Evolutionary conservation across 176 grass and related monocot species (phyloP).

Genomic region (Eremochloa ophiuroides): DNA sequence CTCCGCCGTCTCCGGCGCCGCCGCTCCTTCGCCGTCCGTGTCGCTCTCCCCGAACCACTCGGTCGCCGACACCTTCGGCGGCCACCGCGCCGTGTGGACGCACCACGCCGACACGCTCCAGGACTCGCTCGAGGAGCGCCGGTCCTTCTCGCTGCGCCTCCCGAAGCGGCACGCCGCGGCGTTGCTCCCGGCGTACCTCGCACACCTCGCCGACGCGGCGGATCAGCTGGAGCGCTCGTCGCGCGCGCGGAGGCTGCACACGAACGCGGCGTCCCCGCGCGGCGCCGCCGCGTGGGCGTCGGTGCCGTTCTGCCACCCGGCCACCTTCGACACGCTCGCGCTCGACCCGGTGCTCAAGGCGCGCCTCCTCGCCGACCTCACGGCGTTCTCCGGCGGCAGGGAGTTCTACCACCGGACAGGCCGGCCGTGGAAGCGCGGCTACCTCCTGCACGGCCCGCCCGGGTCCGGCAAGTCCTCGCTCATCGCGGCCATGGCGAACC

Average conservation of each 20-base stretch:
- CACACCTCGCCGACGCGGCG: conserved; percentile 59
- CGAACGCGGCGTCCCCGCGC: conserved; percentile 47
- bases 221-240: conserved; percentile 80
- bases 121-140: conserved; percentile 91
- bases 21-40: too few relatives aligned
- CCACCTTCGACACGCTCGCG: conserved; percentile 90
- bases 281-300: conserved; percentile 65
- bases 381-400: conserved; percentile 55
- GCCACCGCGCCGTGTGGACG: conserved; percentile 78
- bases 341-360: conserved; percentile 67
- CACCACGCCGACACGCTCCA: conserved; percentile 90
- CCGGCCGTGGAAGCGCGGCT: conserved; percentile 84
- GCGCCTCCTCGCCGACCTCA: conserved; percentile 69
- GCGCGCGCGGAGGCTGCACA: conserved; percentile 69
- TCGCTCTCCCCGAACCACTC: conserved; percentile 94
- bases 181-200: conserved; percentile 67
- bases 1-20: neutral
- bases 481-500: conserved; percentile 91
- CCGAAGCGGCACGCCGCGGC: conserved; percentile 70
- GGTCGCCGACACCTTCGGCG: conserved; percentile 60
- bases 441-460: conserved; percentile 80
- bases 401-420: conserved; percentile 86
- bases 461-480: conserved; percentile 90
- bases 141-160: conserved; percentile 81
- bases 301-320: conserved; percentile 80